Evolutionary conservation across 129 eudicot species (phyloP).

Genomic region (Pittosporum tobira): DNA sequence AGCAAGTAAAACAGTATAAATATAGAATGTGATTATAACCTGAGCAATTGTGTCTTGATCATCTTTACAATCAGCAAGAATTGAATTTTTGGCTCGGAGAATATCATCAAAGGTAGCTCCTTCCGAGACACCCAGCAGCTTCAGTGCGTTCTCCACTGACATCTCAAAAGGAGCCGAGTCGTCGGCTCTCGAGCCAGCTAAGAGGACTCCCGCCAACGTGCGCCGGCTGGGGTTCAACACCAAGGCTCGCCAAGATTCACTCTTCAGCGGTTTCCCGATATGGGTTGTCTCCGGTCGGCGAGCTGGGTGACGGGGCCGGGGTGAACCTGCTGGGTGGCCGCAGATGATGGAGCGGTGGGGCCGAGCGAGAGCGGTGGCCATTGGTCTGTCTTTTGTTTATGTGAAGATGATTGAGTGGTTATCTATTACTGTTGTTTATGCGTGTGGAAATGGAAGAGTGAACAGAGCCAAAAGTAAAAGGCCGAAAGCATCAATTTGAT

Average conservation of each 20-base stretch:
- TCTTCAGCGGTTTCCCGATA: constrained; percentile 6
- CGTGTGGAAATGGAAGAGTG: no score
- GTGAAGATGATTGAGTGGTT: background rate
- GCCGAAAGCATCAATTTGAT: no score
- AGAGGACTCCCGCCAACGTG: constrained; percentile 19
- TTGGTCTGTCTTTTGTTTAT: constrained; percentile 14
- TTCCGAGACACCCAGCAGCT: constrained; percentile 69
- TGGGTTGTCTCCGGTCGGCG: constrained; percentile 12
- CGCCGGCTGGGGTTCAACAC: no score
- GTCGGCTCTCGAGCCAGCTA: constrained; percentile 62
- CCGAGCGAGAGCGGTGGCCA: constrained; percentile 72
- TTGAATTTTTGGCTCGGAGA: constrained; percentile 68
- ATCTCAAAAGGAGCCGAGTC: constrained; percentile 79
- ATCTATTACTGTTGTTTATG: no score
- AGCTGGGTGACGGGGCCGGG: constrained; percentile 14
- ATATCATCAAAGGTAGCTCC: constrained; percentile 77
- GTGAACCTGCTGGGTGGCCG: constrained; percentile 24
- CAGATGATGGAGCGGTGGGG: constrained; percentile 45
- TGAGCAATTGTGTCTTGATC: constrained; percentile 61
- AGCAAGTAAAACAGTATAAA: background rate
- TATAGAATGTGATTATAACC: constrained; percentile 22
- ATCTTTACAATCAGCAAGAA: constrained; percentile 63
- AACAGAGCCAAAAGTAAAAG: no score
- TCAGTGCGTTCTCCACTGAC: constrained; percentile 72
- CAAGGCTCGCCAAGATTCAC: background rate